Conservation (phyloP, 768 basidiomycete genomes). For the Serendipita sp. region DNA sequence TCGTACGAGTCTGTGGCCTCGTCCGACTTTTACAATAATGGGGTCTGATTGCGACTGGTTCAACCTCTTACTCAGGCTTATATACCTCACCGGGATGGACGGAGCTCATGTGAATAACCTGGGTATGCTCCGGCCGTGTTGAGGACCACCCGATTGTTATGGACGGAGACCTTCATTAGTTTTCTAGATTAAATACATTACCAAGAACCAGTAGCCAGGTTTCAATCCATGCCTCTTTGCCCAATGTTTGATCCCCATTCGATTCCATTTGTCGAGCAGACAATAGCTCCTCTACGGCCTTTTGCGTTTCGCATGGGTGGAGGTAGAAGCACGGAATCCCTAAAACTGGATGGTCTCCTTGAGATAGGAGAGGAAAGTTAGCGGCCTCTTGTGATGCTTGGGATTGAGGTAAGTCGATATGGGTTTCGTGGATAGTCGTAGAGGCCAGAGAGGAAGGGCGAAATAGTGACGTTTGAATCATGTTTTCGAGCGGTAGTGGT, state of each 20-base stretch:
- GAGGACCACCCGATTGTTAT: background rate
- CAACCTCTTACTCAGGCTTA: background rate
- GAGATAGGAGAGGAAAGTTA: constrained; percentile 62
- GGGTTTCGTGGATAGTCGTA: constrained; percentile 5
- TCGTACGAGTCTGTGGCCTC: background rate
- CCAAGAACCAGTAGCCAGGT: constrained; percentile 66
- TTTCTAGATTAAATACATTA: constrained; percentile 39
- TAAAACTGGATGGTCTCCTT: constrained; percentile 71
- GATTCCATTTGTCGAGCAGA: constrained; percentile 19
- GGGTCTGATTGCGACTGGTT: background rate
- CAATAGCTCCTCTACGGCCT: constrained; percentile 53
- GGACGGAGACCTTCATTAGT: constrained; percentile 7
- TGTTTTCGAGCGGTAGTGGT: constrained; percentile 38
- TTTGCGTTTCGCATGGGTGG: constrained; percentile 68
- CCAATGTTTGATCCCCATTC: background rate
- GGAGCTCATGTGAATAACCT: constrained; percentile 5
- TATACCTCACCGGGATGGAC: background rate
- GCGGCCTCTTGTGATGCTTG: constrained; percentile 35
- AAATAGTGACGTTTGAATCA: constrained; percentile 46
- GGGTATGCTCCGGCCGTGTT: background rate
- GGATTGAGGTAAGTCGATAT: constrained; percentile 33
- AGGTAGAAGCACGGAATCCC: constrained; percentile 68
- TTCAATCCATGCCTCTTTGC: constrained; percentile 22
- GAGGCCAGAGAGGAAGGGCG: constrained; percentile 27
- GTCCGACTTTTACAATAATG: background rate